phyloP scores from a whole-genome alignment of 257 asterid species.

The Coffea eugenioides region DNA sequence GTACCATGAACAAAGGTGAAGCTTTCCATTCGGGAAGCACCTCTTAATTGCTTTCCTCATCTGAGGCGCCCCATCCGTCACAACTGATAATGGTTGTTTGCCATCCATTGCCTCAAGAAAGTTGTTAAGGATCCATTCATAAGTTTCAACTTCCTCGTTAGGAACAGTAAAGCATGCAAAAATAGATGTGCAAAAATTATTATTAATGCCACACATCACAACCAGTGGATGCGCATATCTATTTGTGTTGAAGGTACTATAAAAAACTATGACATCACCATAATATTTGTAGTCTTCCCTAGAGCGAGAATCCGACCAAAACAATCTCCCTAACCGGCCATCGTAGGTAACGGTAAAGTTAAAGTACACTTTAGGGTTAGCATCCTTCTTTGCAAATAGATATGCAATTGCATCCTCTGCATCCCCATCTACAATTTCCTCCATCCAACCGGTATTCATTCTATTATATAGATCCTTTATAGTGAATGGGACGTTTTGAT shows the following conservation, averaged over 20 bases:
- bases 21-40: background rate
- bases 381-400: background rate
- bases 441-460: too few species aligned
- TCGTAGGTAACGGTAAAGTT: background rate
- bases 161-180: too few species aligned
- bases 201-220: background rate
- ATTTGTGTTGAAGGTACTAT: background rate
- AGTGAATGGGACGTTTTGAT: too few species aligned
- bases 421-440: too few species aligned
- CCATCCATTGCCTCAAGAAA: background rate
- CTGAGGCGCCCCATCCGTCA: background rate
- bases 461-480: too few species aligned
- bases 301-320: background rate
- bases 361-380: background rate
- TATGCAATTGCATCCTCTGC: background rate
- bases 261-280: too few species aligned
- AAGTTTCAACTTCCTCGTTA: background rate
- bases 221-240: background rate
- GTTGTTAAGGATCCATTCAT: background rate
- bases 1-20: background rate
- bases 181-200: background rate
- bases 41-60: background rate
- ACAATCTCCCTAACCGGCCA: background rate
- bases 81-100: background rate
- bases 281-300: background rate